Percentiles rank a stretch among this genome's conserved stretches.
Conservation (phyloP, 371 early-diverging fungal species). For the Circinella minor region DNA sequence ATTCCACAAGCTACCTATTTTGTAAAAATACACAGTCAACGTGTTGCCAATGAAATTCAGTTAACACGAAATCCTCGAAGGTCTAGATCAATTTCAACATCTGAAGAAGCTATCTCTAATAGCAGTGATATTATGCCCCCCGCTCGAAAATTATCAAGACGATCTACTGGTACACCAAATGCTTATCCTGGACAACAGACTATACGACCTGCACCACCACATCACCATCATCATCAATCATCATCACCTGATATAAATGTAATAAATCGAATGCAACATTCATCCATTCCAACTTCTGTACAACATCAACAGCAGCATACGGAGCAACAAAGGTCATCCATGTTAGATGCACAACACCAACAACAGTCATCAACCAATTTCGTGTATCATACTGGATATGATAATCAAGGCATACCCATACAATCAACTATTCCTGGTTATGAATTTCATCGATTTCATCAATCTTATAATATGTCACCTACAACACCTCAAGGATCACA, state of each 20-base stretch:
- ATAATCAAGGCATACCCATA: constrained; percentile 22
- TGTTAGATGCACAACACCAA: constrained; percentile 14
- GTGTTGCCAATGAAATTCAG: constrained; percentile 28
- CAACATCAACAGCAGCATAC: constrained; percentile 22
- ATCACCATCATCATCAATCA: neutral
- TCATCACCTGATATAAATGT: neutral
- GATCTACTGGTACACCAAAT: neutral
- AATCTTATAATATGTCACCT: constrained; percentile 19
- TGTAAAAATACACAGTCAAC: constrained; percentile 43
- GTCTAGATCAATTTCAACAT: constrained; percentile 17
- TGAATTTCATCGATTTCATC: constrained; percentile 26
- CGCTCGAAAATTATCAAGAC: constrained; percentile 5
- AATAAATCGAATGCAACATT: neutral
- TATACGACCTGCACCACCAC: neutral
- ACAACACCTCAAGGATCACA: neutral
- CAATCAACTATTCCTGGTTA: constrained; percentile 27
- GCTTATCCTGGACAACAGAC: neutral
- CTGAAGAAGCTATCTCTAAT: constrained; percentile 2
- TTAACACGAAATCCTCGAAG: constrained; percentile 25
- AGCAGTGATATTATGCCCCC: constrained; percentile 5
- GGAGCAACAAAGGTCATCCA: constrained; percentile 19
- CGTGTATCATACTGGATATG: constrained; percentile 27
- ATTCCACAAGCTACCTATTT: constrained; percentile 39
- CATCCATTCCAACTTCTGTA: constrained; percentile 20
- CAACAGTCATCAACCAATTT: constrained; percentile 20